Conservation (phyloP, 805 yeast species). For the Wickerhamomyces bovis region DNA sequence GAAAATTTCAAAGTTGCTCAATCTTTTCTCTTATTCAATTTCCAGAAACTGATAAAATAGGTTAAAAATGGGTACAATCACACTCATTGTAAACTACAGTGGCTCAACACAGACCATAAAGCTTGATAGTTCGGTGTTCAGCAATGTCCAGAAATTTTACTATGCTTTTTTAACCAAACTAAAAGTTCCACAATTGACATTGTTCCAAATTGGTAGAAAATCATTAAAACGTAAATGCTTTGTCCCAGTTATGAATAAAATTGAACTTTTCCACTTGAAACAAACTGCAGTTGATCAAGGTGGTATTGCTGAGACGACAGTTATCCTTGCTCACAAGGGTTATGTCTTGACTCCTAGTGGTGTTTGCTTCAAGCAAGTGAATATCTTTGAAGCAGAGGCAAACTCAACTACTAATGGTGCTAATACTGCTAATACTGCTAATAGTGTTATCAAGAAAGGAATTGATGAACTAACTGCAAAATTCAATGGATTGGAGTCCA, state of each 20-base stretch:
- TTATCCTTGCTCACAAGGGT: not conserved
- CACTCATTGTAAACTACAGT: not conserved
- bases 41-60: not conserved
- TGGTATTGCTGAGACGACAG: not conserved
- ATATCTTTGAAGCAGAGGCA: no score
- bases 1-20: not conserved
- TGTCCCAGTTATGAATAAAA: not conserved
- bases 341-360: not conserved
- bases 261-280: not conserved
- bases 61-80: not conserved
- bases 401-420: no score
- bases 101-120: not conserved
- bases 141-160: not conserved
- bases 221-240: not conserved
- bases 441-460: not conserved
- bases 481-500: not conserved
- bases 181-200: not conserved
- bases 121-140: no score
- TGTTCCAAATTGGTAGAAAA: not conserved
- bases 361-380: no score
- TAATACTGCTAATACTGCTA: no score
- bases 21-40: not conserved
- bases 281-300: no score
- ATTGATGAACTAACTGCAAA: not conserved
- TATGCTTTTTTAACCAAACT: not conserved